phyloP scores from a whole-genome alignment of 2,329 filamentous ascomycete genomes.

The Elsinoe perseae region DNA sequence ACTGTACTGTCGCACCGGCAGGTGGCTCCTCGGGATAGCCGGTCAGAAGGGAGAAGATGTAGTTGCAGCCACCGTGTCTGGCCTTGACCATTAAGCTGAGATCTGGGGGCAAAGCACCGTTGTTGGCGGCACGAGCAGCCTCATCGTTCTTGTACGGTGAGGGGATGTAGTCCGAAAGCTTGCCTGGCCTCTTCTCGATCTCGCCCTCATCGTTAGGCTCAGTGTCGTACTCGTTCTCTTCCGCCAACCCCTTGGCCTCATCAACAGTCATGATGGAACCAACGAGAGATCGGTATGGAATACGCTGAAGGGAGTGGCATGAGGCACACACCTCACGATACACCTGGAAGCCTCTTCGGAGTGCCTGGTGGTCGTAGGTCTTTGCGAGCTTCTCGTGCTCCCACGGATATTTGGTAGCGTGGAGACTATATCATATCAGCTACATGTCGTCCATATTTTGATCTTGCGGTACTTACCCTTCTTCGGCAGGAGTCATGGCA shows the following conservation, averaged over 20 bases:
- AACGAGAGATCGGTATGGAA: conserved; percentile 88
- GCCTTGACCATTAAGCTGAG: conserved; percentile 96
- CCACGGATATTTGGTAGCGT: conserved; percentile 90
- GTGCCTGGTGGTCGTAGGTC: conserved; percentile 95
- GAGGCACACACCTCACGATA: conserved; percentile 97
- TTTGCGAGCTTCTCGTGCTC: conserved; percentile 85
- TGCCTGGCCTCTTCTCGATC: conserved; percentile 96
- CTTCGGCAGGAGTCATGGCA: conserved; percentile 88
- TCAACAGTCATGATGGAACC: conserved; percentile 90
- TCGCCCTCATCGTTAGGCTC: conserved; percentile 98
- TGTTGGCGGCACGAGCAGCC: conserved; percentile 95
- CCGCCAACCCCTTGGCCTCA: conserved; percentile 93
- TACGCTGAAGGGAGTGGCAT: conserved; percentile 91
- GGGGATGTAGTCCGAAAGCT: conserved; percentile 95
- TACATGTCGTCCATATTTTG: not conserved
- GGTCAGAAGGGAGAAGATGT: conserved; percentile 94
- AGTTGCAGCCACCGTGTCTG: conserved; percentile 94
- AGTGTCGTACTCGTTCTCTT: conserved; percentile 97
- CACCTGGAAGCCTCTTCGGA: conserved; percentile 98
- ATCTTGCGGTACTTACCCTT: conserved; percentile 69
- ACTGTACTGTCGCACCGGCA: conserved; percentile 74
- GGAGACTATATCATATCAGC: conserved; percentile 57
- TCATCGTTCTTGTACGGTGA: conserved; percentile 98
- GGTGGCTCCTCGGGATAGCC: conserved; percentile 96
- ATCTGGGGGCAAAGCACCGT: conserved; percentile 94